Evolutionary conservation across 441 rosid genomes (phyloP).

Genomic region (Aquilaria agallochum): DNA sequence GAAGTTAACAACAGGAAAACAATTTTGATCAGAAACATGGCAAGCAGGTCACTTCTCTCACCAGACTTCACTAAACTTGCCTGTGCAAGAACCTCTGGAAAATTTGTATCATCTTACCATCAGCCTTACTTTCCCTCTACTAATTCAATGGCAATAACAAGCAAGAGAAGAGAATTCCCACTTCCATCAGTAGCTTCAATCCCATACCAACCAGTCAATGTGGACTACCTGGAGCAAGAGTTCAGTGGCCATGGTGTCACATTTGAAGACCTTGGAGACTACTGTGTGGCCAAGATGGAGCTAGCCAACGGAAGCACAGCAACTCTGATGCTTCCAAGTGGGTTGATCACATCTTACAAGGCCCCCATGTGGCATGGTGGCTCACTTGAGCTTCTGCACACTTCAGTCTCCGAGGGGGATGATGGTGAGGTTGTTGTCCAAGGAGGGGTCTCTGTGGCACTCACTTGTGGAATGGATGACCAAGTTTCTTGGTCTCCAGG

Average conservation of each 20-base stretch:
- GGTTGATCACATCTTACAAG: slow-evolving; percentile 79
- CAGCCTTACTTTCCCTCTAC: slow-evolving; percentile 18
- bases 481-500: slow-evolving; percentile 43
- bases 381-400: slow-evolving; percentile 70
- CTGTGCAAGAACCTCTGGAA: slow-evolving; percentile 12
- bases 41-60: slow-evolving; percentile 31
- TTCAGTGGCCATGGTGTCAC: slow-evolving; percentile 81
- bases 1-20: background rate
- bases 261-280: slow-evolving; percentile 59
- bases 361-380: slow-evolving; percentile 82
- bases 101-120: slow-evolving; percentile 4
- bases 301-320: slow-evolving; percentile 66
- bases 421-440: slow-evolving; percentile 50
- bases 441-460: slow-evolving; percentile 71
- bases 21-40: slow-evolving; percentile 25
- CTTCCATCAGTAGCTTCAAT: slow-evolving; percentile 44
- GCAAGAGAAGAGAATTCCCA: slow-evolving; percentile 26
- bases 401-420: slow-evolving; percentile 59
- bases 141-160: slow-evolving; percentile 11
- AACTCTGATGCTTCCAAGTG: slow-evolving; percentile 62
- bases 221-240: slow-evolving; percentile 63
- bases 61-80: slow-evolving; percentile 23
- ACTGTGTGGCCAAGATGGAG: slow-evolving; percentile 57
- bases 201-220: slow-evolving; percentile 48
- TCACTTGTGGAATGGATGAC: slow-evolving; percentile 37